These are phyloP conservation scores for Tolypocladium tropicale DNA, from an alignment of 2,329 filamentous ascomycete species.

Conservation along the genomic window DNA sequence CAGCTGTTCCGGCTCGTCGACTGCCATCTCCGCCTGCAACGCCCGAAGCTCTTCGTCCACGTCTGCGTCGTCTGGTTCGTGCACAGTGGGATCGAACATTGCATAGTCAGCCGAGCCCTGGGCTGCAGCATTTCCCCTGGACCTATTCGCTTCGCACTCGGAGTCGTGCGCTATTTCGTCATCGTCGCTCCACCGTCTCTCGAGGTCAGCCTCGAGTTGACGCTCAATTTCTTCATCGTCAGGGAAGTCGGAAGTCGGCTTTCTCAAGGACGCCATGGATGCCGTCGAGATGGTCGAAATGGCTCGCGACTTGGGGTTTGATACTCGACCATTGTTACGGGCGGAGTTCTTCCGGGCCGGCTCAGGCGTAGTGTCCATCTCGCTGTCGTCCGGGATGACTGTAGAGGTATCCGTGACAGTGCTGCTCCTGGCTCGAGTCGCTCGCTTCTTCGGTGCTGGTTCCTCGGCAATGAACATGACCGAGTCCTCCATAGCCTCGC, in stretches of 20 bases:
- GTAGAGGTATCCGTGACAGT: slow-evolving; percentile 28
- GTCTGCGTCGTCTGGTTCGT: slow-evolving; percentile 33
- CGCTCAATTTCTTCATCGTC: slow-evolving; percentile 58
- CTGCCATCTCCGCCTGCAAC: slow-evolving; percentile 38
- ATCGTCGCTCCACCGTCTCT: slow-evolving; percentile 43
- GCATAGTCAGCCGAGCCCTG: slow-evolving; percentile 29
- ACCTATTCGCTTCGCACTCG: slow-evolving; percentile 27
- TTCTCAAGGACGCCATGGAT: slow-evolving; percentile 34
- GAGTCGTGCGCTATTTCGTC: slow-evolving; percentile 38
- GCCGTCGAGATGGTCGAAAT: slow-evolving; percentile 40
- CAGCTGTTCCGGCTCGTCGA: slow-evolving; percentile 27
- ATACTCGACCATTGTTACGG: slow-evolving; percentile 30
- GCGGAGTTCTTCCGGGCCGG: slow-evolving; percentile 10
- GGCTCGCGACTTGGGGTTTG: slow-evolving; percentile 25
- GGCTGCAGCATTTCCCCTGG: slow-evolving; percentile 16
- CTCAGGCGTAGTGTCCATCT: slow-evolving; percentile 25
- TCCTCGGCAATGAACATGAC: slow-evolving; percentile 30
- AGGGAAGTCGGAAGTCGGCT: slow-evolving; percentile 31
- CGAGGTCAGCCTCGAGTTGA: slow-evolving; percentile 54
- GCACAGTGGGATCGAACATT: slow-evolving; percentile 42
- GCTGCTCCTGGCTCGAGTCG: slow-evolving; percentile 40
- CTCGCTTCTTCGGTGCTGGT: slow-evolving; percentile 49
- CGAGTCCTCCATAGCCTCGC: slow-evolving; percentile 46
- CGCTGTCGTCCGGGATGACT: slow-evolving; percentile 27
- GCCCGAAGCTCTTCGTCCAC: slow-evolving; percentile 41